These are phyloP conservation scores for Narthecium ossifragum DNA, from an alignment of 106 monocot species.

Conservation along the genomic window DNA sequence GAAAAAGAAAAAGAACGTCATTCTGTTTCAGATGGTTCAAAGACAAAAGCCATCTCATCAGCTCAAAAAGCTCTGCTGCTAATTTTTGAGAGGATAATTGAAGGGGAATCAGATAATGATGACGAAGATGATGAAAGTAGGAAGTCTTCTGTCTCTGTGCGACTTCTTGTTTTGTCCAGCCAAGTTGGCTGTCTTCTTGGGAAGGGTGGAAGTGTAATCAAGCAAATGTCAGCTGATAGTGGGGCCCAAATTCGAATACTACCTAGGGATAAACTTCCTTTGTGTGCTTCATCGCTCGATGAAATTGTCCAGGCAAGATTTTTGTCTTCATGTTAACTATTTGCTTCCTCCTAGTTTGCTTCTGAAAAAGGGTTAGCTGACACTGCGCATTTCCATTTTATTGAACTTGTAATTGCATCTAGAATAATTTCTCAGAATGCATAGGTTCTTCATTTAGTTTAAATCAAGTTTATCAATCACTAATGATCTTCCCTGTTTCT, in stretches of 20 bases:
- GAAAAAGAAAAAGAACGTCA: conserved; percentile 25
- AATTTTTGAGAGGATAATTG: conserved; percentile 77
- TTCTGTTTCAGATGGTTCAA: conserved; percentile 20
- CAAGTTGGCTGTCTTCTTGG: conserved; percentile 90
- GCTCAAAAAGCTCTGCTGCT: conserved; percentile 70
- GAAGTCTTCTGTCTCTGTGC: conserved; percentile 27
- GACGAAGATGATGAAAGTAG: conserved; percentile 30
- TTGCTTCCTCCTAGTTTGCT: not conserved
- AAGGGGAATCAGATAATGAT: conserved; percentile 41
- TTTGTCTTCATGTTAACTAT: conserved; percentile 1
- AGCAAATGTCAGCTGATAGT: conserved; percentile 84
- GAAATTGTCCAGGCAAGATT: conserved; percentile 73
- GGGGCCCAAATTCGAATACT: conserved; percentile 78
- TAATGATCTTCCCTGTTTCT: not conserved
- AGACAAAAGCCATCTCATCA: conserved; percentile 31
- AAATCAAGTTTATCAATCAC: not conserved
- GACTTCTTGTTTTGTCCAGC: conserved; percentile 62
- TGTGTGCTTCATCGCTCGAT: conserved; percentile 62
- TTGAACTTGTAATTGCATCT: too few species aligned
- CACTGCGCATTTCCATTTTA: too few species aligned
- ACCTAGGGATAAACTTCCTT: conserved; percentile 69
- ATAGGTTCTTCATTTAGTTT: too few species aligned
- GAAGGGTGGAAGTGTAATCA: conserved; percentile 79
- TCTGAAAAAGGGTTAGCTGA: too few species aligned
- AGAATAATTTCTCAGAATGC: too few species aligned